Evolutionary conservation across 1,139 yeast species (phyloP).

Genomic region (Suzukiozyma palmioleophila): DNA sequence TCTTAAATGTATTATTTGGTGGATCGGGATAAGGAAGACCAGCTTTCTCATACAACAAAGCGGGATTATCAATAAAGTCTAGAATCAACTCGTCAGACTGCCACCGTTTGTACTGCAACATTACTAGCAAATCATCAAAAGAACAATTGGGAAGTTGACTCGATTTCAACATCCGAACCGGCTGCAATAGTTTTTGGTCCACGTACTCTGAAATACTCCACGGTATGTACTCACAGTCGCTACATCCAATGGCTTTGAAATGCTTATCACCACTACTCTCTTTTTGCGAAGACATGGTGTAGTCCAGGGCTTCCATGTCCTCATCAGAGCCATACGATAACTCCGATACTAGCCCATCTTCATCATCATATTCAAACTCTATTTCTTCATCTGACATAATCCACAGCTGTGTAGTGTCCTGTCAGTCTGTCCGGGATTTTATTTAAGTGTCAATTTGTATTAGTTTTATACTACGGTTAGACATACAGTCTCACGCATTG

Average conservation of each 20-base stretch:
- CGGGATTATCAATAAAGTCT: conserved; percentile 54
- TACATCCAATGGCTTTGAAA: conserved; percentile 12
- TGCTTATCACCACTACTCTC: conserved; percentile 5
- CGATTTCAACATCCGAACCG: conserved; percentile 16
- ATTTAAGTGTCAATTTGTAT: no score
- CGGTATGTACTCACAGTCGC: conserved; percentile 15
- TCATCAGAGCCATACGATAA: conserved; percentile 11
- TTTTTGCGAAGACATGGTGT: background rate
- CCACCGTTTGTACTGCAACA: conserved; percentile 67
- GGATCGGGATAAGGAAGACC: conserved; percentile 36
- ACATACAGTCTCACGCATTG: no score
- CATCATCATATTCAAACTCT: conserved; percentile 20
- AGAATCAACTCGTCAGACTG: conserved; percentile 70
- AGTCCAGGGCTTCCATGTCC: conserved; percentile 6
- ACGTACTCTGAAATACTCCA: conserved; percentile 28
- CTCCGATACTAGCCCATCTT: conserved; percentile 16
- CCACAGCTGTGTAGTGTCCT: no score
- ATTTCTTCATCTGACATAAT: conserved; percentile 14
- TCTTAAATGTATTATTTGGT: conserved; percentile 17
- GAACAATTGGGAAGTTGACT: conserved; percentile 28
- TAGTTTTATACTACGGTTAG: no score
- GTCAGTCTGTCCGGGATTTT: no score
- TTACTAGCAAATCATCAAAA: conserved; percentile 40
- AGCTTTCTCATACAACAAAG: conserved; percentile 37
- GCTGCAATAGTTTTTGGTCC: conserved; percentile 15